Percentiles rank a stretch among this genome's conserved stretches.
Conservation (phyloP, 192 early-diverging fungal species). For the Podila minutissima region DNA sequence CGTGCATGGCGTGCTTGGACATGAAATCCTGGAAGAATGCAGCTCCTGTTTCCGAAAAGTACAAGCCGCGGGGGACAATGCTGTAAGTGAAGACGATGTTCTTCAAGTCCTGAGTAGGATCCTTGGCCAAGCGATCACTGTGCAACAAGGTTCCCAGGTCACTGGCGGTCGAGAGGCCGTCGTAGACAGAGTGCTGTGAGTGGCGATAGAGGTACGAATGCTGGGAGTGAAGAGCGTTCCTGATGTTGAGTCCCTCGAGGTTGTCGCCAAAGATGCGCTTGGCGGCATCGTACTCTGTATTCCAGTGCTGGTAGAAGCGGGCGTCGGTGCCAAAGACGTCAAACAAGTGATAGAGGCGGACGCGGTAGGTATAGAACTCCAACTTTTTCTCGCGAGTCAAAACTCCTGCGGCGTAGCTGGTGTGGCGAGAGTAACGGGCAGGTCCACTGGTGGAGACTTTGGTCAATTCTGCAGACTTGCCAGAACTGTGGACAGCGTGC, state of each 20-base stretch:
- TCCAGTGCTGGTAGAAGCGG: conserved; percentile 8
- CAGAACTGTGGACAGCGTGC: background rate
- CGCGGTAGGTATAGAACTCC: conserved; percentile 21
- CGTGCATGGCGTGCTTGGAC: conserved; percentile 32
- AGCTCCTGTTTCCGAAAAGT: conserved; percentile 19
- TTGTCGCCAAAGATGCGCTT: conserved; percentile 20
- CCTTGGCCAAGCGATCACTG: background rate
- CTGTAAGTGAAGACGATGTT: conserved; percentile 14
- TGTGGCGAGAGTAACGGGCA: conserved; percentile 25
- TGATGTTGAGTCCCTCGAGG: conserved; percentile 16
- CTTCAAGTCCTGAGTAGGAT: conserved; percentile 3
- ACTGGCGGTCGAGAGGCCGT: background rate
- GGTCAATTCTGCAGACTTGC: conserved; percentile 3
- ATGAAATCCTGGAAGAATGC: conserved; percentile 30
- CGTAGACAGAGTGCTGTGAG: conserved; percentile 7
- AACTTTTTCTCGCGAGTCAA: conserved; percentile 12
- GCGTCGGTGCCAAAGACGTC: conserved; percentile 12
- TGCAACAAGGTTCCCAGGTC: conserved; percentile 7
- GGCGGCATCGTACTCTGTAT: conserved; percentile 7
- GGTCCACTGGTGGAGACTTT: conserved; percentile 11
- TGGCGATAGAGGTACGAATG: conserved; percentile 20
- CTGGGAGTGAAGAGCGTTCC: conserved; percentile 20
- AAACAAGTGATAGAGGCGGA: conserved; percentile 14
- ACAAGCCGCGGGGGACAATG: conserved; percentile 16
- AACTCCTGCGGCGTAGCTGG: conserved; percentile 20